Base-by-base conservation (phyloP, 2,329 filamentous ascomycete genomes). In the Beauveria scarabaeidicola region DNA sequence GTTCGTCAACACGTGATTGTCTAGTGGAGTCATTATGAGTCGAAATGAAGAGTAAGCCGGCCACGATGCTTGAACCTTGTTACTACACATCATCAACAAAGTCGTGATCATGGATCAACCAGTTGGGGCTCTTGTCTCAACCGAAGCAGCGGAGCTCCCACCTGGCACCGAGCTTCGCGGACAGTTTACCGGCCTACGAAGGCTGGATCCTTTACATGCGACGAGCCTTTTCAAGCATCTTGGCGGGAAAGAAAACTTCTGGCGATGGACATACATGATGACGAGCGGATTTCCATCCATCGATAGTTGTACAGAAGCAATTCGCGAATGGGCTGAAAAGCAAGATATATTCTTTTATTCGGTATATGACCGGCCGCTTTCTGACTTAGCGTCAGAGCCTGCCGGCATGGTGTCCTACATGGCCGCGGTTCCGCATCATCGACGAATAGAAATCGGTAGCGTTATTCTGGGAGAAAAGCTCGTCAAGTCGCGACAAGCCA, bases 371-470 rank as follows among this genome's bases (percentile, higher is more conserved):
- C 66, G 65, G 0, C 67, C 65, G 3, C 63, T 52, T 15, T 63
- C 61, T 13, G 65, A 63, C 38, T 62, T 63, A 0, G 58, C 54
- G 3, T 66, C 70, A 9, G 73, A 74, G 56, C 66, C 74, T 0
- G 66, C 79, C 1, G 80, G 80, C 1, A 69, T 73, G 43, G 65
- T 74, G 65, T 64, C 71, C 0, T 78, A 78, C 59, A 68, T 85
- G 64, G 75, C 75, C 58, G 78, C 83, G 53, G 72, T 76, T 5
- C 73, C 78, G 0, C 63, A 66, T 0, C 74, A 86, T 58, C 74
- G 78, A 2, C 72, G 74, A 23, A 70, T 86, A 1, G 85, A 88
- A 64, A 77, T 87, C 25, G 85, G 85, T 3, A 72, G 74, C 61
- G 72, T 87, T 17, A 70, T 84, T 11, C 81, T 82, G 62, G 75